Evolutionary conservation across 2,329 filamentous ascomycete species (phyloP), one percentile per base, ranked within the genome.

Genomic region (Penicillium polonicum): DNA sequence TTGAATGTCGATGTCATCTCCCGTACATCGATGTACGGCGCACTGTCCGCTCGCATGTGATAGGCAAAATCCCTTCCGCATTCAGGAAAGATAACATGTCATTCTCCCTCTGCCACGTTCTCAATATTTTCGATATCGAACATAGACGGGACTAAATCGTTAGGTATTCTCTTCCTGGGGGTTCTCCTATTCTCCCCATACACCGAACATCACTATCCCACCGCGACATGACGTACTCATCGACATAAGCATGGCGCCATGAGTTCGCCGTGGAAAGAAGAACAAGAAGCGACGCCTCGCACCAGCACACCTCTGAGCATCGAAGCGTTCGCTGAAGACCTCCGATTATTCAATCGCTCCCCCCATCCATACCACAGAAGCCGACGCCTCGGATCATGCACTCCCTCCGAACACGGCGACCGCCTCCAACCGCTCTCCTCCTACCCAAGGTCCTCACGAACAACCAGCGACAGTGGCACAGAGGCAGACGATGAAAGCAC

Each of bases 401-500:
- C 68, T 46, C 73, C 66, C 60, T 72, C 62, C 57, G 61, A 71
- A 64, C 57, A 71, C 65, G 62, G 71, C 69, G 69, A 74, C 73
- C 70, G 65, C 59, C 58, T 67, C 59, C 58, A 61, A 53, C 65
- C 68, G 42, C 61, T 63, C 29, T 61, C 65, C 48, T 59, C 56
- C 45, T 66, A 64, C 61, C 73, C 77, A 57, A 81, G 79, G 62
- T 82, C 84, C 51, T 85, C 84, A 5, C 80, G 82, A 1, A 82
- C 86, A 2, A 85, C 84, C 12, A 96, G 91, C 73, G 92, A 96
- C 65, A 96, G 92, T 72, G 93, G 93, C 25, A 96, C 92, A 19
- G 93, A 97, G 72, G 93, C 93, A 39, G 93, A 97, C 68, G 93
- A 97, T 77, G 93, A 97, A 74, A 89, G 92, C 62, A 81, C 80